A percentile compares a stretch with the other conserved stretches of the same genome.
Conservation (phyloP, 2,329 filamentous ascomycete species). For the Sporothrix sp. region DNA sequence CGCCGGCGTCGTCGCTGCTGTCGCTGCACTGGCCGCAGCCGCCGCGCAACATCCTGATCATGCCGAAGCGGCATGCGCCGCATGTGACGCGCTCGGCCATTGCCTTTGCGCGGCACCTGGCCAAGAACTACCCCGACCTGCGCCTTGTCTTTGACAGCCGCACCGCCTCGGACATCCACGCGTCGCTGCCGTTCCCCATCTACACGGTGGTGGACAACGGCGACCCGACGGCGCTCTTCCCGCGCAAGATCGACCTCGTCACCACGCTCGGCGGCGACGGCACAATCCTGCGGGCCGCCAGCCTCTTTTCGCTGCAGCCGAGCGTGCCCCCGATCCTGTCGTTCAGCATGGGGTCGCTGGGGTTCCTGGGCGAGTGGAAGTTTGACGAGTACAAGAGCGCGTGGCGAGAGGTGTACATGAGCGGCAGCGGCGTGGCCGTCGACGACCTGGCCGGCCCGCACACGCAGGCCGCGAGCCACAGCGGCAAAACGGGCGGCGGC, state of each 20-base stretch:
- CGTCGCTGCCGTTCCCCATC: constrained; percentile 61
- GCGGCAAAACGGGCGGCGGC: constrained; percentile 16
- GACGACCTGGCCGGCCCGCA: constrained; percentile 34
- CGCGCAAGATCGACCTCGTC: constrained; percentile 77
- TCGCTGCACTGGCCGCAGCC: constrained; percentile 46
- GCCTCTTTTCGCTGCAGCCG: constrained; percentile 70
- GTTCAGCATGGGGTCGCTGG: constrained; percentile 94
- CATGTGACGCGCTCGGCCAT: constrained; percentile 43
- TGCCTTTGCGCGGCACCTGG: constrained; percentile 60
- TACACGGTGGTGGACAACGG: constrained; percentile 44
- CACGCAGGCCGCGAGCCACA: constrained; percentile 28
- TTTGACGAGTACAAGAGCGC: constrained; percentile 88
- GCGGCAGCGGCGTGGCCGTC: constrained; percentile 43
- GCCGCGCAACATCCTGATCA: constrained; percentile 47
- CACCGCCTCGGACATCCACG: constrained; percentile 62
- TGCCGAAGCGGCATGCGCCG: constrained; percentile 48
- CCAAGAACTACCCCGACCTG: constrained; percentile 67
- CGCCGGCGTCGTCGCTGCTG: constrained; percentile 42
- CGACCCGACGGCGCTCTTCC: constrained; percentile 42
- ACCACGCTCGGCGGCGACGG: constrained; percentile 90
- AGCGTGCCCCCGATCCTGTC: constrained; percentile 84
- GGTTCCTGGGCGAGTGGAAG: constrained; percentile 94
- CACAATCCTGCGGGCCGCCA: constrained; percentile 77
- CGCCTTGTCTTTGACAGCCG: constrained; percentile 75
- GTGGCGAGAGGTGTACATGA: constrained; percentile 88